Evolutionary conservation across 2,329 filamentous ascomycete genomes (phyloP), one percentile per base, ranked within the genome.

Genomic region (Penicillium sp.): DNA sequence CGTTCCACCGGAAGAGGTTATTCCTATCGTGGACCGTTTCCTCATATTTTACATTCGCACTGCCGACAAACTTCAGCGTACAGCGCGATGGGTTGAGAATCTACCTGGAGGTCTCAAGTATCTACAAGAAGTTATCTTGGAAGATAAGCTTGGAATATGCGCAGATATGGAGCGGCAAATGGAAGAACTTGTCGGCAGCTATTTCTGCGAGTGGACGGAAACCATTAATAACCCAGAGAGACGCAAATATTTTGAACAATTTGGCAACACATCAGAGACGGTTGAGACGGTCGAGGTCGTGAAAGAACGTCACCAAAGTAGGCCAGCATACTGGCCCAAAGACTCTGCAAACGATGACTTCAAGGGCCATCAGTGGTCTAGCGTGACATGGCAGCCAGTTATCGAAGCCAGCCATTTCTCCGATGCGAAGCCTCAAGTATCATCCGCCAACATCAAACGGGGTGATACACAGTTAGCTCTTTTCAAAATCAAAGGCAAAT

Each of bases 21-120:
- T 96, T 8, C 85, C 90, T 1, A 88, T 96, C 57, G 79, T 96
- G 2, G 92, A 96, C 71, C 86, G 92, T 46, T 96, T 94, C 68
- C 82, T 96, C 23, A 90, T 92, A 75, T 93, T 96, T 78, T 96
- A 96, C 75, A 94, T 96, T 66, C 89, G 91, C 63, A 95, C 92
- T 0, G 91, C 90, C 46, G 91, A 96, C 76, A 91, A 89, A 68
- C 83, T 96, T 0, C 91, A 96, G 73, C 84, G 91, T 50, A 96
- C 91, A 24, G 91, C 91, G 0, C 83, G 90, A 23, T 96, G 91
- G 91, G 79, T 96, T 38, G 91, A 96, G 71, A 83, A 81, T 52
- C 81, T 96, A 0, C 91, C 91, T 0, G 91, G 91, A 5, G 91
- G 91, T 1, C 86, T 96, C 73, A 82, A 83, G 59, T 96, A 96